Base-by-base conservation (phyloP, 371 early-diverging fungal species). In the Rhizopus stolonifer region DNA sequence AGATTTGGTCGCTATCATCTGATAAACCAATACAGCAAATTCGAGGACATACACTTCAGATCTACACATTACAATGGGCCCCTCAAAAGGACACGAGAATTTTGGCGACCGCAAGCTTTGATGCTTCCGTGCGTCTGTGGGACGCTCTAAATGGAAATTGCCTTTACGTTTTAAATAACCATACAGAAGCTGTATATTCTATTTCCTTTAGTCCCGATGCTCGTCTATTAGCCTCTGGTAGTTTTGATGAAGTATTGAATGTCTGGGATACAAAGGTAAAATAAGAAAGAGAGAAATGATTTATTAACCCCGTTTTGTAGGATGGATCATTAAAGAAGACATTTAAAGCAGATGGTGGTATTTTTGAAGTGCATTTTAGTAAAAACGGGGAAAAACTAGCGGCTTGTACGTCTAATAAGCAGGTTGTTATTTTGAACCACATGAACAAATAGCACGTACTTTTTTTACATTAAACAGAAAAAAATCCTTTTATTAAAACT, bases 111-210 rank as follows among this genome's bases (percentile, higher is more conserved):
- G 95, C 88, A 11, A 91, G 93, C 14, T 95, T 95, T 65, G 99
- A 97, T 71, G 79, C 85, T 8, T 89, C 90, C 0, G 87, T 93
- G 4, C 82, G 93, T 22, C 59, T 99, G 9, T 99, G 98, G 98
- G 94, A 95, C 72, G 87, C 85, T 0, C 62, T 75, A 2, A 76
- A 67, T 4, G 89, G 89, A 4, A 67, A 76, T 0, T 90, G 89
- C 56, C 49, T 94, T n/a, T 86, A 89, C 33, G 82, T 82, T 0
- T 74, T 96, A 8, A 62, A 77, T 14, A 81, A 82, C 14, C 96
- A 96, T 65, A 74, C 77, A 1, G 89, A 88, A 55, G 82, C 91
- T 6, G 89, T 98, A 0, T 90, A 93, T 54, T 84, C 91, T 0
- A 79, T 95, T 1, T 79, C 94, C 6, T 96, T 96, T 62, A 91